These are phyloP conservation scores for Fusarium citri DNA, from an alignment of 2,329 filamentous ascomycete genomes.

Conservation along the genomic window DNA sequence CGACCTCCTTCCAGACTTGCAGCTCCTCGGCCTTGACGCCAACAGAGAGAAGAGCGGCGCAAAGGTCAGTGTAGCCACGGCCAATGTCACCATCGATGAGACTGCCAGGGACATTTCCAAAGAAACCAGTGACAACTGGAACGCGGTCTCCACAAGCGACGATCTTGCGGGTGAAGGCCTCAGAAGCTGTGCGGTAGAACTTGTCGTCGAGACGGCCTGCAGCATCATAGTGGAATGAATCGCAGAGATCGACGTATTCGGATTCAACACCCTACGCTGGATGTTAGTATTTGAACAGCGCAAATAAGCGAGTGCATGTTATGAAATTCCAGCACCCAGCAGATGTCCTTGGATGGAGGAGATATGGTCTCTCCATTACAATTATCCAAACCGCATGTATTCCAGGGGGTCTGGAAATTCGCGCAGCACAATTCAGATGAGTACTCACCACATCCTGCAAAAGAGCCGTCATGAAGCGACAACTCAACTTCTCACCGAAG, in stretches of 20 bases:
- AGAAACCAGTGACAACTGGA: conserved; percentile 91
- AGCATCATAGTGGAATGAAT: conserved; percentile 77
- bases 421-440: conserved; percentile 6
- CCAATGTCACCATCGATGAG: conserved; percentile 90
- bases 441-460: conserved; percentile 75
- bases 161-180: conserved; percentile 72
- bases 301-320: background rate
- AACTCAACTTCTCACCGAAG: conserved; percentile 96
- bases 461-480: conserved; percentile 87
- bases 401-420: background rate
- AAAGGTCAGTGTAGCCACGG: conserved; percentile 95
- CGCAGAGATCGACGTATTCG: conserved; percentile 89
- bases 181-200: conserved; percentile 76
- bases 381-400: background rate
- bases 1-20: conserved; percentile 99
- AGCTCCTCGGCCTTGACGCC: conserved; percentile 88
- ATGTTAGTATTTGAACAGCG: conserved; percentile 43
- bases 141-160: conserved; percentile 73
- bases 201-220: conserved; percentile 69
- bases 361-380: background rate
- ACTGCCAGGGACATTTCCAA: conserved; percentile 91
- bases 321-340: background rate
- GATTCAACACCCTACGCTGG: conserved; percentile 76
- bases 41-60: conserved; percentile 90
- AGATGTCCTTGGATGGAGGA: background rate